Evolutionary conservation across 176 grass and related monocot species (phyloP), one percentile per base, ranked within the genome.

Genomic region (Typha latifolia): DNA sequence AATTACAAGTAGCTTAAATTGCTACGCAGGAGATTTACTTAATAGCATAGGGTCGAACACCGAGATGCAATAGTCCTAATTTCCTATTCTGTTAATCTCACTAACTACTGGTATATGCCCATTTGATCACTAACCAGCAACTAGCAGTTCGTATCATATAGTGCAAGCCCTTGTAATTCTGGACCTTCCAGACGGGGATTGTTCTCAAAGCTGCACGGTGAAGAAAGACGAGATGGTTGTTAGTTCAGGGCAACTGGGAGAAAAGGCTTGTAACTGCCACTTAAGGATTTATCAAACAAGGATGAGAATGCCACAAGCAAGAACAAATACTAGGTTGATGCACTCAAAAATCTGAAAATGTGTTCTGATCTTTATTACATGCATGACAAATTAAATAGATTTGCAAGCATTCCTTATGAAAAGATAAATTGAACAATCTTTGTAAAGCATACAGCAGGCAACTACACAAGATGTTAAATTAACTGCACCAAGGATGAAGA

Each of bases 131-230:
- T 62, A 61, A 64, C 62, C 49, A 71, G n/a, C 59, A 74, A 75
- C 75, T 85, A 97, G 88, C 93, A 97, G 84, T 97, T 92, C 67
- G 93, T 92, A 51, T 97, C 93, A 68, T 97, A 97, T 55, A 82
- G 67, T 43, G 82, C 93, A 27, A 97, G 78, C 72, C 93, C 93
- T 86, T 87, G 93, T 32, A 97, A 66, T 29, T 97, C 93, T 51
- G 88, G 93, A 49, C 88, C 93, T 97, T 97, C 93, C 64, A 97
- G 70, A 3, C 88, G 88, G 14, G 83, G 88, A 76, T 97, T 97
- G 32, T 82, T 97, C 70, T 97, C 93, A 67, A 97, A 97, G 75
- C 93, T 97, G 75, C 57, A 72, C 69, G 19, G 7, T 19, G 18
- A 49, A 67, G 56, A n/a, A 26, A 32, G 16, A 59, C 53, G n/a